Conservation (phyloP, 208 protist genomes). For the Trypanosoma boissoni region DNA sequence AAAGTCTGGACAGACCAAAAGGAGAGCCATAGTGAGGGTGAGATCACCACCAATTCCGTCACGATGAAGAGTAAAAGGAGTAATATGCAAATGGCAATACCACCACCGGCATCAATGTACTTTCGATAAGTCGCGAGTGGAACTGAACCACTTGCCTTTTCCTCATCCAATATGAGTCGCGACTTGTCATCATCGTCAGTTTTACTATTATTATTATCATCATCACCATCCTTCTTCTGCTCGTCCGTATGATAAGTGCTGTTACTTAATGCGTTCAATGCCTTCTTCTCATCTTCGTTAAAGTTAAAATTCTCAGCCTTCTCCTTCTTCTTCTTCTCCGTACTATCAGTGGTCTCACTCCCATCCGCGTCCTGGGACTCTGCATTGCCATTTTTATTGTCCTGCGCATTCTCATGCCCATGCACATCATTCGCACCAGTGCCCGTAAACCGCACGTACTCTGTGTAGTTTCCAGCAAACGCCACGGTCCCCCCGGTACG, state of each 20-base stretch:
- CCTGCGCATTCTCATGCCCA: neutral
- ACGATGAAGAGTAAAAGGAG: conserved; percentile 60
- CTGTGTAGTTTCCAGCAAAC: conserved; percentile 33
- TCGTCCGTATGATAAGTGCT: neutral
- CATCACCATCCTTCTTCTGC: neutral
- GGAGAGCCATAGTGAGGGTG: conserved; percentile 62
- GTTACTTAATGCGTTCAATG: too few species aligned
- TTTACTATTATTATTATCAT: neutral
- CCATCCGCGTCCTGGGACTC: too few species aligned
- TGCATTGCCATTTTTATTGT: neutral
- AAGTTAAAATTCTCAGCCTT: too few species aligned
- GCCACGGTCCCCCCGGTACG: conserved; percentile 37
- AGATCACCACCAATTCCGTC: conserved; percentile 44
- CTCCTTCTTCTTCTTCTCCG: too few species aligned
- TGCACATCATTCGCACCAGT: neutral
- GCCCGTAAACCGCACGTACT: conserved; percentile 24
- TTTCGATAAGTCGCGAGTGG: conserved; percentile 40
- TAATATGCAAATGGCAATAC: conserved; percentile 24
- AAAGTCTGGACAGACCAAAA: conserved; percentile 48
- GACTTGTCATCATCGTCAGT: too few species aligned
- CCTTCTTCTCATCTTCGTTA: too few species aligned
- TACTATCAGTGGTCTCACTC: too few species aligned
- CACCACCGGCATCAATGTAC: conserved; percentile 67
- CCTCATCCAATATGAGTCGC: conserved; percentile 63
- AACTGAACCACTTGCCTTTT: conserved; percentile 61